Evolutionary conservation across 768 basidiomycete species (phyloP), one percentile per base, ranked within the genome.

Genomic region (Kwoniella sp.): DNA sequence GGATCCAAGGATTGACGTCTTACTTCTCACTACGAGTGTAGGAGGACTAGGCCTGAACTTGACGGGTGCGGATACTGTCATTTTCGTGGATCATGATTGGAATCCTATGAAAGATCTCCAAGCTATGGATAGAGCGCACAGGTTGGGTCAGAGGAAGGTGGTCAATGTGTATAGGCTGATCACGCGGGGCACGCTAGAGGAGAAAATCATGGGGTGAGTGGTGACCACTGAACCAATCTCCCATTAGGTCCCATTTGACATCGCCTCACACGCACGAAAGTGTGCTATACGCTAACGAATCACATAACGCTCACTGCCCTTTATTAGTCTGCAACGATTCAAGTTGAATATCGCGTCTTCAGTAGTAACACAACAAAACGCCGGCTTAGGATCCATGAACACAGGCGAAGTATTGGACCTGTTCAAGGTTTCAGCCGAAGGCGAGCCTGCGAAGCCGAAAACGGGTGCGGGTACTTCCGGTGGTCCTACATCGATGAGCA

Each of bases 101-200:
- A 99, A 99, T 79, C 96, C 96, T 7, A 96, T 95, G 93, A 98
- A 98, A 80, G 96, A 99, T 82, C 82, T 98, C 6, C 96, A 99
- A 77, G 96, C 96, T 8, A 99, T 99, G 96, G 96, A 99, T 77
- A 86, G 96, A 62, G 96, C 96, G 1, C 96, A 98, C 81, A 88
- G 96, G 58, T 88, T 98, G 37, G 96, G 96, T 6, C 96, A 99
- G 82, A 98, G 96, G 84, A 92, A 93, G 80, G 95, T 98, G 15
- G 96, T 99, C 27, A 98, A 98, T 70, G 96, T 99, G 5, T 99
- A 99, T 82, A 89, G 96, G 17, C 82, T 99, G 56, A 92, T 99
- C 71, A 98, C 94, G 13, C 90, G 94, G 76, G 96, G 94, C 13
- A 99, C 96, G 0, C 79, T 99, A 40, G 96, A 99, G 80, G 96